A percentile compares a stretch with the other conserved stretches of the same genome.
Evolutionary conservation across 345 rosid genomes (phyloP).

Genomic region (Cardamine occulta): DNA sequence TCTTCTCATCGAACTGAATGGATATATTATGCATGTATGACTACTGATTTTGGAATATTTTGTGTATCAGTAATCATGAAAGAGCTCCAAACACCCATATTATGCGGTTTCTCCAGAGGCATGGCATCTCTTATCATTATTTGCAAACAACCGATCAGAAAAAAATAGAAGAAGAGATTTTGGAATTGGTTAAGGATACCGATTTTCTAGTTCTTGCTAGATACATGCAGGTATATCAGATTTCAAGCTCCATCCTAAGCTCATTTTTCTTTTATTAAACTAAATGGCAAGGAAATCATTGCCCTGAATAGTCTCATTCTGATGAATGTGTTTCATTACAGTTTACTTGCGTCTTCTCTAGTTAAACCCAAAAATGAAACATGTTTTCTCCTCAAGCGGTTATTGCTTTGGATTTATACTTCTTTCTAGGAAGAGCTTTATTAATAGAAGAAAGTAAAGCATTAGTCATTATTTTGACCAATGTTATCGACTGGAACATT

Average conservation of each 20-base stretch:
- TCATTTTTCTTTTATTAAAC: background rate
- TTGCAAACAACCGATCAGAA: conserved; percentile 58
- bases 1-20: background rate
- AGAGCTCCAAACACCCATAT: conserved; percentile 90
- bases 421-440: conserved; percentile 5
- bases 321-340: background rate
- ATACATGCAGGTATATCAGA: conserved; percentile 91
- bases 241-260: conserved; percentile 21
- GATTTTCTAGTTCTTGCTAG: conserved; percentile 95
- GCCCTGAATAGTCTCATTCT: conserved; percentile 1
- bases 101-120: conserved; percentile 80
- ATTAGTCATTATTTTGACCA: conserved; percentile 11
- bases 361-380: background rate
- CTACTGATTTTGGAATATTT: conserved; percentile 16
- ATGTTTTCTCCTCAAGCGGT: background rate
- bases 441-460: background rate
- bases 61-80: conserved; percentile 70
- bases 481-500: background rate
- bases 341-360: background rate
- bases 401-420: conserved; percentile 15
- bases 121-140: conserved; percentile 83
- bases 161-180: conserved; percentile 73
- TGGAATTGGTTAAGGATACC: conserved; percentile 78
- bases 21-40: conserved; percentile 3
- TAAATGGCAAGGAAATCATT: background rate